Conservation (phyloP, 2,329 filamentous ascomycete genomes). For the Epichloe brachyelytri region DNA sequence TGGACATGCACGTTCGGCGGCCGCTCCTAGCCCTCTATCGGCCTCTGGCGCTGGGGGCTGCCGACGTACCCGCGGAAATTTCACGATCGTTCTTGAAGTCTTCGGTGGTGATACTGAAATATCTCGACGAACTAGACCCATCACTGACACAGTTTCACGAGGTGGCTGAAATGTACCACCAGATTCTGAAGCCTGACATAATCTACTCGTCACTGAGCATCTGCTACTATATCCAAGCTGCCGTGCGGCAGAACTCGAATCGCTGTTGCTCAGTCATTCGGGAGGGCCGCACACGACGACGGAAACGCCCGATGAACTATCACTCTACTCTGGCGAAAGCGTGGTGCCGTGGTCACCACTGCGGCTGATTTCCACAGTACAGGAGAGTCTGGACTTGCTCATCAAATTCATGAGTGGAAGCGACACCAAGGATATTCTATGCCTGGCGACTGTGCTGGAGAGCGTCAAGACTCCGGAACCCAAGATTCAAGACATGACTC, state of each 20-base stretch:
- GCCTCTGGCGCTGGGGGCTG: constrained; percentile 39
- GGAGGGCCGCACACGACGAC: constrained; percentile 17
- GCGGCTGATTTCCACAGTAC: constrained; percentile 29
- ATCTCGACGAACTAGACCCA: constrained; percentile 41
- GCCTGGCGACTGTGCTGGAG: constrained; percentile 34
- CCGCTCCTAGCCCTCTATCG: constrained; percentile 40
- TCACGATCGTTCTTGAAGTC: constrained; percentile 39
- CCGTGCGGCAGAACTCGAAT: constrained; percentile 17
- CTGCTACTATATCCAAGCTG: constrained; percentile 38
- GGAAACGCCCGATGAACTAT: constrained; percentile 3
- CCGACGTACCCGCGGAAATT: constrained; percentile 37
- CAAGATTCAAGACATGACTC: constrained; percentile 28
- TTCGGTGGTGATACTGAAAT: constrained; percentile 41
- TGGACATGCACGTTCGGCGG: constrained; percentile 42
- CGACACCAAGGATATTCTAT: constrained; percentile 37
- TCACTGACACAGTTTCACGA: constrained; percentile 31
- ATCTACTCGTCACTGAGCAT: constrained; percentile 42
- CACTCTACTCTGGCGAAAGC: constrained; percentile 22
- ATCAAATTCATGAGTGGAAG: constrained; percentile 33
- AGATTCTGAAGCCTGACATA: constrained; percentile 40
- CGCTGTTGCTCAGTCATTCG: constrained; percentile 16
- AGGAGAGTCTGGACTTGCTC: constrained; percentile 33
- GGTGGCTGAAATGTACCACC: constrained; percentile 38
- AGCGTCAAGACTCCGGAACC: constrained; percentile 30
- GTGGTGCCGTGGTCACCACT: constrained; percentile 29